Conservation (phyloP, 2,329 filamentous ascomycete species). For the Curvularia spicifera region DNA sequence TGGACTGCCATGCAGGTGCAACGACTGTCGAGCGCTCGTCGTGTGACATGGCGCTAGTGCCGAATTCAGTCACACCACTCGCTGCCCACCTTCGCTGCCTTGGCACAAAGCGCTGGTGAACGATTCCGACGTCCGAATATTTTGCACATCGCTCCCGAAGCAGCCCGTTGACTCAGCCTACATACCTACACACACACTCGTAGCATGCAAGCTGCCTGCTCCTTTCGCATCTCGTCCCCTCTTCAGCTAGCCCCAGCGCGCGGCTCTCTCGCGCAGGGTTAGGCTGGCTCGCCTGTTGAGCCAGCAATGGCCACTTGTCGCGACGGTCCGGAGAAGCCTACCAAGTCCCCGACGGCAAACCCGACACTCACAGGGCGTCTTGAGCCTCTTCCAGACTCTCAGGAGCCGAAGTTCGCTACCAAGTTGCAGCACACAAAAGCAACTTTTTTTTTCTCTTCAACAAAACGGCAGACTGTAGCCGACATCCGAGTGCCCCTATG, state of each 20-base stretch:
- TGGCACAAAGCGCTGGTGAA: constrained; percentile 6
- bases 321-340: constrained; percentile 20
- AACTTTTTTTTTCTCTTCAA: constrained; percentile 4
- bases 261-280: constrained; percentile 11
- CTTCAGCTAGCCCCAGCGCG: constrained; percentile 11
- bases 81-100: constrained; percentile 10
- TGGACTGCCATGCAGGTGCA: constrained; percentile 14
- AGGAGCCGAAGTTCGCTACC: constrained; percentile 10
- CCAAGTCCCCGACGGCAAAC: constrained; percentile 19
- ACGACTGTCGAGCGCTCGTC: constrained; percentile 21
- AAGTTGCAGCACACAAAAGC: constrained; percentile 10
- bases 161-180: constrained; percentile 2
- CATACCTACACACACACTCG: not conserved
- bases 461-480: constrained; percentile 6
- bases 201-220: constrained; percentile 6
- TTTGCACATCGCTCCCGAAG: constrained; percentile 7
- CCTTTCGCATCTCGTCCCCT: constrained; percentile 7
- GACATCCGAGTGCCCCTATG: not conserved
- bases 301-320: constrained; percentile 13
- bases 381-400: constrained; percentile 22
- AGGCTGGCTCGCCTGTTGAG: constrained; percentile 9
- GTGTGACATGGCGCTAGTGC: constrained; percentile 17
- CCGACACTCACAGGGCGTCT: constrained; percentile 10
- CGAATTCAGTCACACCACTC: constrained; percentile 36
- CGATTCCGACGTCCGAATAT: constrained; percentile 20